A percentile compares a stretch with the other conserved stretches of the same genome.
phyloP scores from a whole-genome alignment of 2,329 filamentous ascomycete genomes.

The Colletotrichum sp. region DNA sequence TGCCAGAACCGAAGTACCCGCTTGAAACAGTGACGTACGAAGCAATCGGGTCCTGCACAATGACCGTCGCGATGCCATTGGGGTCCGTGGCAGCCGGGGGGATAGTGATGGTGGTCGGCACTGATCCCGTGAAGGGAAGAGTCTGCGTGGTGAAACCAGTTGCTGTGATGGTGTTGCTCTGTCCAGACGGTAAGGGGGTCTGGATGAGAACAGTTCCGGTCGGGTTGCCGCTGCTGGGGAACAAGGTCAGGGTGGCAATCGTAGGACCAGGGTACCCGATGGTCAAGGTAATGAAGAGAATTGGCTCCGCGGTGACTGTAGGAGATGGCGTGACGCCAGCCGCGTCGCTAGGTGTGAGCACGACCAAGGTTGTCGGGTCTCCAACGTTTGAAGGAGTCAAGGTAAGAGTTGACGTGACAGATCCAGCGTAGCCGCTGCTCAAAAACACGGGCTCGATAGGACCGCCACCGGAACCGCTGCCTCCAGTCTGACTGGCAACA shows the following conservation, averaged over 20 bases:
- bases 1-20: not conserved
- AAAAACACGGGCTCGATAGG: not conserved
- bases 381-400: not conserved
- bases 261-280: not conserved
- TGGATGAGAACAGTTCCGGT: not conserved
- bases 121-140: not conserved
- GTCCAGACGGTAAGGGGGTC: not conserved
- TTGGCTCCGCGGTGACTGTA: not conserved
- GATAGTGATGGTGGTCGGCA: not conserved
- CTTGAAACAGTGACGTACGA: not conserved
- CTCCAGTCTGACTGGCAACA: not conserved
- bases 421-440: constrained; percentile 2
- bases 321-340: not conserved
- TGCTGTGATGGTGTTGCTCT: not conserved
- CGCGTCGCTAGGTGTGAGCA: not conserved
- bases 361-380: constrained; percentile 9
- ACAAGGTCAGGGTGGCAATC: not conserved
- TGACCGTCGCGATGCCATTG: not conserved
- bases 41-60: not conserved
- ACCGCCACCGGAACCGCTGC: not conserved
- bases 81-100: not conserved
- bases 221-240: not conserved
- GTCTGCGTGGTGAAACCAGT: not conserved
- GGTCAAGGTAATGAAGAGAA: not conserved
- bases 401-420: constrained; percentile 6